A percentile compares a stretch with the other conserved stretches of the same genome.
Conservation (phyloP, 2,329 filamentous ascomycete species). For the Verticillium tricorpus region DNA sequence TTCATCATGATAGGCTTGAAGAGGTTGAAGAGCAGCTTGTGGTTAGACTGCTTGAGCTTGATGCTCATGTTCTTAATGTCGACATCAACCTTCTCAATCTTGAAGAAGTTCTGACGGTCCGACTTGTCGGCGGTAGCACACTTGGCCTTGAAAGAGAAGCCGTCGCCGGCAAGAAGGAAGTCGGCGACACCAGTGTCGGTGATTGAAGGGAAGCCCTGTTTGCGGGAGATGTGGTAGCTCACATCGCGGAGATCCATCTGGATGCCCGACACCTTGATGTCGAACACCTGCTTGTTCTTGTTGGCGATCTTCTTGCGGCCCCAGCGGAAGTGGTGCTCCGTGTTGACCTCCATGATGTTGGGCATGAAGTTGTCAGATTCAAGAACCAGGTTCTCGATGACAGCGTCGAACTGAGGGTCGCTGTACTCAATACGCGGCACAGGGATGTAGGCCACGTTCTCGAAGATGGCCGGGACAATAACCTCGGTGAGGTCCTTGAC, state of each 20-base stretch:
- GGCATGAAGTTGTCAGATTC: slow-evolving; percentile 97
- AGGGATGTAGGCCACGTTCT: slow-evolving; percentile 84
- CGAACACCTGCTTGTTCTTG: slow-evolving; percentile 71
- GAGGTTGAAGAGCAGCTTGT: slow-evolving; percentile 83
- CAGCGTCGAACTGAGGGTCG: slow-evolving; percentile 76
- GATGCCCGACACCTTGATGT: slow-evolving; percentile 81
- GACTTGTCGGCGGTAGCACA: slow-evolving; percentile 73
- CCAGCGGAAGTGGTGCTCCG: slow-evolving; percentile 93
- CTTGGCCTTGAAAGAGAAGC: slow-evolving; percentile 88
- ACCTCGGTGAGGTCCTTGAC: slow-evolving; percentile 84
- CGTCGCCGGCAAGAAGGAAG: slow-evolving; percentile 79
- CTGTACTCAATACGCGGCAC: slow-evolving; percentile 92
- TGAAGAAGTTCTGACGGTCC: slow-evolving; percentile 83
- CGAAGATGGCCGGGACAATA: slow-evolving; percentile 77
- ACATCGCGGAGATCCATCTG: slow-evolving; percentile 92
- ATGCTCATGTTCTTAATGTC: slow-evolving; percentile 78
- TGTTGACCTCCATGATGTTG: slow-evolving; percentile 82
- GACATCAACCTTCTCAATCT: slow-evolving; percentile 83
- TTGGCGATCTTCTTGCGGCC: slow-evolving; percentile 82
- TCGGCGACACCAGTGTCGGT: slow-evolving; percentile 87
- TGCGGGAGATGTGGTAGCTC: slow-evolving; percentile 91
- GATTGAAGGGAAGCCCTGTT: slow-evolving; percentile 85
- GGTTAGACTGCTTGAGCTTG: slow-evolving; percentile 90
- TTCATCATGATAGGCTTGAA: slow-evolving; percentile 86
- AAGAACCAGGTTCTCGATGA: slow-evolving; percentile 91